These are phyloP conservation scores for Saksenaea vasiformis DNA, from an alignment of 371 early-diverging fungal species.

Conservation along the genomic window DNA sequence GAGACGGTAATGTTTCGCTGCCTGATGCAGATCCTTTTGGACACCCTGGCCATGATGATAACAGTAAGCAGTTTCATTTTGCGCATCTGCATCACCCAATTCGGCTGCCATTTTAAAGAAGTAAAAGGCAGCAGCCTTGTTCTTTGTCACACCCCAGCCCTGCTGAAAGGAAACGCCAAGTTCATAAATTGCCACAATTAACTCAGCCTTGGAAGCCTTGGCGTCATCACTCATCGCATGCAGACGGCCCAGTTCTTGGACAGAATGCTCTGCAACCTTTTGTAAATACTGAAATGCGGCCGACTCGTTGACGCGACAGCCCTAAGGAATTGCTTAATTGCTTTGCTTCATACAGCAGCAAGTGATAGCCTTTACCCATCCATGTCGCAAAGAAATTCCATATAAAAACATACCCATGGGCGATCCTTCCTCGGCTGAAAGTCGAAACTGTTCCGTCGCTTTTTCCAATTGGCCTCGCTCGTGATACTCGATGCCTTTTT, in stretches of 20 bases:
- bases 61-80: conserved; percentile 78
- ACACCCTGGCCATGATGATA: conserved; percentile 80
- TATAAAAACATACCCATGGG: conserved; percentile 81
- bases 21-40: conserved; percentile 72
- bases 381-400: conserved; percentile 80
- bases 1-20: conserved; percentile 83
- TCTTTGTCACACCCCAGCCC: conserved; percentile 88
- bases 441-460: conserved; percentile 72
- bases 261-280: conserved; percentile 75
- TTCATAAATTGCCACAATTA: conserved; percentile 85
- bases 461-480: conserved; percentile 72
- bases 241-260: conserved; percentile 54
- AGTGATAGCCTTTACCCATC: conserved; percentile 56
- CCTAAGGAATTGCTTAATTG: conserved; percentile 35
- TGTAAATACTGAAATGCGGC: conserved; percentile 74
- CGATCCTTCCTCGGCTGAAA: conserved; percentile 66
- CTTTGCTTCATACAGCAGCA: not conserved
- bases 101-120: conserved; percentile 89
- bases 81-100: conserved; percentile 83
- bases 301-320: conserved; percentile 65
- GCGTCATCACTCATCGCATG: conserved; percentile 25
- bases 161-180: conserved; percentile 83
- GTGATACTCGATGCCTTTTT: conserved; percentile 65
- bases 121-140: conserved; percentile 83
- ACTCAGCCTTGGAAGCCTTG: conserved; percentile 55